Base-by-base conservation (phyloP, 2,329 filamentous ascomycete genomes). In the Epichloe aotearoae region DNA sequence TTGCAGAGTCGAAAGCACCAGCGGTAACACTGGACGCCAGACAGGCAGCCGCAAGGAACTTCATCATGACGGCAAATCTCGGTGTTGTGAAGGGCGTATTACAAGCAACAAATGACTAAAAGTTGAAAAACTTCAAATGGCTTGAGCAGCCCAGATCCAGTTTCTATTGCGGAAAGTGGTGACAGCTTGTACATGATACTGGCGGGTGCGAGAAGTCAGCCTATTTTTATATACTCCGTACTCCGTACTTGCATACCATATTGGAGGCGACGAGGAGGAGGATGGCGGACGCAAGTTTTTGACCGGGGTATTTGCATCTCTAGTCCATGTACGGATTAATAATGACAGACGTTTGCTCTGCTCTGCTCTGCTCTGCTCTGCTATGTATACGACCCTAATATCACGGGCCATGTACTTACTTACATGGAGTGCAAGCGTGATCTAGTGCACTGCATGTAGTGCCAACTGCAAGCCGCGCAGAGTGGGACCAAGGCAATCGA, bases 1-100 rank as follows among this genome's bases (percentile, higher is more conserved):
- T 11, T 20, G 20, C 14, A 5, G 43, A 19, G 45, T 44, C 45
- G 12, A 50, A 30, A 34, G 37, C 38, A 12, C 39, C 45, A 34
- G 51, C 51, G 5, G 48, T 23, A 30, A 50, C 45, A 34, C 48
- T 33, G 48, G 51, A 36, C 14, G 51, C 51, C 48, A 53, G 37
- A 43, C 39, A 50, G 45, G 48, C 44, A 26, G 41, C 45, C 15
- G 45, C 23, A 15, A 50, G n/a, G 26, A 53, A 46, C 48, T 47
- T 53, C 51, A 50, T 50, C 34, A 33, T 44, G 26, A 38, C 2
- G 33, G 3, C 12, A 34, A 38, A 10, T 15, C 10, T 23, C 4
- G 40, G 33, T 39, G 33, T 20, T 30, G 10, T 23, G 15, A 8
- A 15, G 19, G 26, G 19, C 19, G 26, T 30, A 39, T 37, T 7